phyloP scores from a whole-genome alignment of 208 protist genomes.

The Cochliopodium minus region DNA sequence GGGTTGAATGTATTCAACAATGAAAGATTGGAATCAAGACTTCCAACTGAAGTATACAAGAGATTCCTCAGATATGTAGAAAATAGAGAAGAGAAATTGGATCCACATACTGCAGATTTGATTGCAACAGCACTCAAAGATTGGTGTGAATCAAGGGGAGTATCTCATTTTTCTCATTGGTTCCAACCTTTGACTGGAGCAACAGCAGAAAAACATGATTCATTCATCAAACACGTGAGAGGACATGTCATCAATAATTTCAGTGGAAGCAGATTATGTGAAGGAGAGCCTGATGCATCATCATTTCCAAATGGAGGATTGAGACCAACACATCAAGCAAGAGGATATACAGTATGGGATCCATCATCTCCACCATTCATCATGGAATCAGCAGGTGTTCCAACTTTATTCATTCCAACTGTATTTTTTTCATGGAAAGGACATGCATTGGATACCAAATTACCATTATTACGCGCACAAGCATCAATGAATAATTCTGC shows the following conservation, averaged over 20 bases:
- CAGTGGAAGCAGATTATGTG: constrained; percentile 33
- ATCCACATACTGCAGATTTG: no score
- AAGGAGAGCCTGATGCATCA: constrained; percentile 53
- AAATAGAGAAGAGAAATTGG: no score
- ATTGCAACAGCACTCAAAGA: constrained; percentile 44
- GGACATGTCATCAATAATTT: constrained; percentile 29
- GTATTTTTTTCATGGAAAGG: constrained; percentile 45
- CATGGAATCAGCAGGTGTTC: no score
- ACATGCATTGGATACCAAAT: constrained; percentile 57
- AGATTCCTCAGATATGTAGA: no score
- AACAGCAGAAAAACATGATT: constrained; percentile 43
- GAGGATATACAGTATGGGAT: constrained; percentile 59
- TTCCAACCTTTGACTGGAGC: constrained; percentile 42
- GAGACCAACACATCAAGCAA: constrained; percentile 39
- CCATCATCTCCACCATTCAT: constrained; percentile 49
- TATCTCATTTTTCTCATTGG: constrained; percentile 50
- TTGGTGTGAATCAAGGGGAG: constrained; percentile 45
- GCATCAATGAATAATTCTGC: constrained; percentile 10
- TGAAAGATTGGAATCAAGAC: no score
- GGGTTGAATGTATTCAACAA: no score
- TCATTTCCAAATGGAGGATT: constrained; percentile 53
- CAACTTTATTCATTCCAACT: constrained; percentile 47
- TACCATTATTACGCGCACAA: constrained; percentile 44
- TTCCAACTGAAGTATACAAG: no score
- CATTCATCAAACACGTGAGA: constrained; percentile 20